Conservation (phyloP, 169 alveolate genomes). For the Cytauxzoon felis region DNA sequence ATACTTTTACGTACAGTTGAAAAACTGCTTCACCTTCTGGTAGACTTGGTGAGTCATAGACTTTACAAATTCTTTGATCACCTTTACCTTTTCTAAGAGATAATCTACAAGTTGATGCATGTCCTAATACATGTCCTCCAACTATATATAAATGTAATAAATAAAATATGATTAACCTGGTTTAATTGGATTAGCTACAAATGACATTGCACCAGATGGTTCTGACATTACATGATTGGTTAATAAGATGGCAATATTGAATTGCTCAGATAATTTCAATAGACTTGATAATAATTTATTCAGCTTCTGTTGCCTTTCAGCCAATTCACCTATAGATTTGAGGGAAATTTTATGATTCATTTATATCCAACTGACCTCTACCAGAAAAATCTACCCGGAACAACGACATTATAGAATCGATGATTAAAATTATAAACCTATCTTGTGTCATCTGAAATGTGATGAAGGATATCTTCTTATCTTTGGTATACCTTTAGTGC, state of each 20-base stretch:
- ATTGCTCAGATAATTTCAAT: slow-evolving; percentile 92
- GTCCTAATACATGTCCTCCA: slow-evolving; percentile 99
- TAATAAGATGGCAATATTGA: slow-evolving; percentile 90
- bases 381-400: slow-evolving; percentile 87
- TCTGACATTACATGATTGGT: slow-evolving; percentile 95
- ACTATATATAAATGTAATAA: slow-evolving; percentile 50
- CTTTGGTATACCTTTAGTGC: slow-evolving; percentile 59
- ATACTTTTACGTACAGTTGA: slow-evolving; percentile 67
- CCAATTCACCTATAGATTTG: slow-evolving; percentile 92
- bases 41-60: slow-evolving; percentile 93
- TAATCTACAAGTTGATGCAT: slow-evolving; percentile 93
- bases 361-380: slow-evolving; percentile 66
- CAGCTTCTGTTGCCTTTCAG: slow-evolving; percentile 93
- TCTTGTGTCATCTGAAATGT: slow-evolving; percentile 73
- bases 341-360: too few species aligned
- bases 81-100: slow-evolving; percentile 94
- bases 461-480: background rate
- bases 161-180: slow-evolving; percentile 66
- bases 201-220: slow-evolving; percentile 88
- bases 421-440: slow-evolving; percentile 89
- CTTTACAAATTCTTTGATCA: slow-evolving; percentile 91
- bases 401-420: slow-evolving; percentile 88
- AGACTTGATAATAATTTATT: slow-evolving; percentile 83
- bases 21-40: slow-evolving; percentile 93
- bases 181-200: slow-evolving; percentile 85